phyloP scores from a whole-genome alignment of 1,139 yeast genomes.

The Geotrichum reessii region DNA sequence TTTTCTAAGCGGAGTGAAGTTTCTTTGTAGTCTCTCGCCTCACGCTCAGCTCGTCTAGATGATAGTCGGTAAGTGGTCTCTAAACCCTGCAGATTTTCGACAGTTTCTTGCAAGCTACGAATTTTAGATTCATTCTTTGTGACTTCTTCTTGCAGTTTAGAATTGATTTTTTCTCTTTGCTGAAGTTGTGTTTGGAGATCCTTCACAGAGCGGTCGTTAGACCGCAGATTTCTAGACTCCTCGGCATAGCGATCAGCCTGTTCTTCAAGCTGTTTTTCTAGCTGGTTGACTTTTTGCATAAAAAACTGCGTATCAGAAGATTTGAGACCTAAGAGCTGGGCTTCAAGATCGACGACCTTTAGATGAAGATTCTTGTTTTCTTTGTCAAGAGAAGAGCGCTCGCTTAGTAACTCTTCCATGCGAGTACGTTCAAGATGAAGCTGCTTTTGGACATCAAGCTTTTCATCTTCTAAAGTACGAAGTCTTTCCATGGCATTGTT shows the following conservation, averaged over 20 bases:
- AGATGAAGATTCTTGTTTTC: slow-evolving; percentile 33
- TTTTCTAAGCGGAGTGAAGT: slow-evolving; percentile 51
- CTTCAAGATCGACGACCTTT: slow-evolving; percentile 33
- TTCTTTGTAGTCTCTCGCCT: slow-evolving; percentile 51
- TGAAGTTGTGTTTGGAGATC: slow-evolving; percentile 30
- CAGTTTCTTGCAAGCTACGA: slow-evolving; percentile 36
- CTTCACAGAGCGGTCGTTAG: slow-evolving; percentile 31
- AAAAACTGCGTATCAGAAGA: slow-evolving; percentile 24
- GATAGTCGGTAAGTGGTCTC: slow-evolving; percentile 43
- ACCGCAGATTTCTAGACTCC: slow-evolving; percentile 34
- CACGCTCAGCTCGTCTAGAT: slow-evolving; percentile 45
- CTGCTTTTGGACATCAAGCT: slow-evolving; percentile 21
- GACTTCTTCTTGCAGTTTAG: slow-evolving; percentile 33
- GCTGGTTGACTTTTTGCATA: slow-evolving; percentile 32
- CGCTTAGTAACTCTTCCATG: slow-evolving; percentile 27
- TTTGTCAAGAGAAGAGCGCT: slow-evolving; percentile 27
- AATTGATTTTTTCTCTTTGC: slow-evolving; percentile 29
- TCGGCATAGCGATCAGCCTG: slow-evolving; percentile 34
- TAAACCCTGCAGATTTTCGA: slow-evolving; percentile 40
- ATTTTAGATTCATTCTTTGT: slow-evolving; percentile 36
- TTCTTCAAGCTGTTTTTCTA: slow-evolving; percentile 38
- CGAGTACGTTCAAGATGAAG: slow-evolving; percentile 29
- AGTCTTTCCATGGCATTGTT: slow-evolving; percentile 15
- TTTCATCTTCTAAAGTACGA: slow-evolving; percentile 13
- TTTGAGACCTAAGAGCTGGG: slow-evolving; percentile 28